Base-by-base conservation (phyloP, 345 rosid genomes). In the Jatropha curcas region DNA sequence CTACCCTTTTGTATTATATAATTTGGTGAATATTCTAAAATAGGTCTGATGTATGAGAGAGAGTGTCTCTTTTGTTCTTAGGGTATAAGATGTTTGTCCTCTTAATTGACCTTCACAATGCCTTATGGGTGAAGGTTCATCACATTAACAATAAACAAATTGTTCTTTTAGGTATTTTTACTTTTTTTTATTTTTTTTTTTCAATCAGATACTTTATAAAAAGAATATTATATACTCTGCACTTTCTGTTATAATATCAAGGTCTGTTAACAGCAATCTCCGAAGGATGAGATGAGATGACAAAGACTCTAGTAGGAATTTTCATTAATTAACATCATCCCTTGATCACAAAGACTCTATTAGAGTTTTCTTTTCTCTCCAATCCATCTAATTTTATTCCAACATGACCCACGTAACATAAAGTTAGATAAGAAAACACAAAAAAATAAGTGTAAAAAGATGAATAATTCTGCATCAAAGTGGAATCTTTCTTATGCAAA, bases 21-120 rank as follows among this genome's bases (percentile, higher is more conserved):
- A 57, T 67, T 53, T 34, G 63, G 33, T 74, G 76, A 81, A 76
- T 76, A 84, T 81, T 71, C 69, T 76, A 65, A 53, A 7, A 22
- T 46, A 17, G 55, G 41, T 74, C 59, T 62, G 75, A 79, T 69
- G 65, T 52, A 53, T 24, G 71, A 28, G 51, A 72, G 66, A 30
- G 62, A 50, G n/a, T 31, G n/a, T 31, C 74, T 55, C 50, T 19
- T 53, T 68, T 19, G 4, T 28, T 27, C 56, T 19, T 65, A 52
- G 53, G 71, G 71, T 58, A 10, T 25, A 59, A 34, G 65, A 58
- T 24, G 35, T 37, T 33, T 35, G 61, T 63, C 58, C 27, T 63
- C 67, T 20, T 8, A 25, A 39, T 48, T 71, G 56, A 63, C 41
- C 67, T 75, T 71, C 65, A 43, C 77, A 71, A 69, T 65, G 25